Evolutionary conservation across 495 filamentous ascomycete species (phyloP).

Genomic region (Neurospora sp.): DNA sequence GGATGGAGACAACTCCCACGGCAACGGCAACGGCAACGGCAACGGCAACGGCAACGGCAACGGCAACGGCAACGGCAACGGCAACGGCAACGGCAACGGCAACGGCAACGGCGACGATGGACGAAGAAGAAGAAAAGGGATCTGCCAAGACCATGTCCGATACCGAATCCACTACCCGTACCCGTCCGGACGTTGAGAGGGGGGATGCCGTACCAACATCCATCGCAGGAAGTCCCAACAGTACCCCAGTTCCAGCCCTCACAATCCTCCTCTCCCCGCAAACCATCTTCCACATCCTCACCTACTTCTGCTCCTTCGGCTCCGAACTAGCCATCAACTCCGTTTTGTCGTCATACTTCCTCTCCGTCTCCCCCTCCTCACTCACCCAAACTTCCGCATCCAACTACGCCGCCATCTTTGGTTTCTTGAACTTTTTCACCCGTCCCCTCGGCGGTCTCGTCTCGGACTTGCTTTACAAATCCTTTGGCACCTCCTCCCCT

Average conservation of each 20-base stretch:
- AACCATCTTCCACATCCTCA: slow-evolving; percentile 53
- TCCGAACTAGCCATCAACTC: slow-evolving; percentile 79
- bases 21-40: not conserved
- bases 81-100: not conserved
- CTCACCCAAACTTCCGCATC: slow-evolving; percentile 65
- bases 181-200: slow-evolving; percentile 23
- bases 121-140: slow-evolving; percentile 14
- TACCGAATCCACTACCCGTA: slow-evolving; percentile 16
- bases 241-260: slow-evolving; percentile 51
- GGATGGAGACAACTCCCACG: not conserved
- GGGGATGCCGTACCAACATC: slow-evolving; percentile 8
- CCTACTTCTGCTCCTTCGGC: slow-evolving; percentile 84
- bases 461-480: slow-evolving; percentile 60
- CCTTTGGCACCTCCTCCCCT: slow-evolving; percentile 26
- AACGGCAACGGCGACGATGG: not conserved
- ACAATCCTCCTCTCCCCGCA: slow-evolving; percentile 53
- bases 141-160: slow-evolving; percentile 11
- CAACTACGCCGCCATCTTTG: slow-evolving; percentile 84
- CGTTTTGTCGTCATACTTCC: slow-evolving; percentile 71
- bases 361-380: slow-evolving; percentile 54
- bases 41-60: not conserved
- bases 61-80: not conserved
- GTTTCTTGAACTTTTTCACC: slow-evolving; percentile 70
- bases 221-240: slow-evolving; percentile 43
- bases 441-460: slow-evolving; percentile 67